Conservation (phyloP, 1,139 yeast genomes). For the Scheffersomyces stambukii region DNA sequence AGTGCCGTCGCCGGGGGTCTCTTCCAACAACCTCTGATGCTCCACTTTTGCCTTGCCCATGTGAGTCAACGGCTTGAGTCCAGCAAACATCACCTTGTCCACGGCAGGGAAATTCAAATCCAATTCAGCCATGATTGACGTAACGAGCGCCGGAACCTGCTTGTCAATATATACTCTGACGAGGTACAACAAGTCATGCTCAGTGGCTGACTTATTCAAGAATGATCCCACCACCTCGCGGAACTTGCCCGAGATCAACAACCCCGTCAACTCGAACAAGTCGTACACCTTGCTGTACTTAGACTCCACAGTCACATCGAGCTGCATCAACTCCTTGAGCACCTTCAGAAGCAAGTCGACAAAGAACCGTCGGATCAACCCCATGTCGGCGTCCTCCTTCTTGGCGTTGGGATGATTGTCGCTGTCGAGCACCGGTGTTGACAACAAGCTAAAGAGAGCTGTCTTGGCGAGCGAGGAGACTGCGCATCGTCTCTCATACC, state of each 20-base stretch:
- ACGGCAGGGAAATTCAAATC: conserved; percentile 72
- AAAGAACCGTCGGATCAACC: conserved; percentile 68
- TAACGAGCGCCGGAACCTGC: conserved; percentile 54
- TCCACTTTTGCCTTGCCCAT: conserved; percentile 62
- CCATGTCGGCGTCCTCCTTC: conserved; percentile 62
- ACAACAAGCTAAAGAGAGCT: conserved; percentile 56
- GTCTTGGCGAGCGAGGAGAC: conserved; percentile 50
- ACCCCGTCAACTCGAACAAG: conserved; percentile 50
- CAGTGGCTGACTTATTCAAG: conserved; percentile 45
- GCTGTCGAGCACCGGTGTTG: conserved; percentile 45
- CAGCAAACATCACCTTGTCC: conserved; percentile 51
- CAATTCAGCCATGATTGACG: conserved; percentile 55
- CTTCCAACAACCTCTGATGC: conserved; percentile 53
- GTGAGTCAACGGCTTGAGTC: conserved; percentile 57
- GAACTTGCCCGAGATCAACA: conserved; percentile 39
- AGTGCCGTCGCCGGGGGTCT: conserved; percentile 9
- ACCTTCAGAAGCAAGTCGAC: conserved; percentile 67
- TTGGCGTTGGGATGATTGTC: conserved; percentile 43
- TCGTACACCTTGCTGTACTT: conserved; percentile 55
- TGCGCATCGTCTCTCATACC: conserved; percentile 36
- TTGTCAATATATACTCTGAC: conserved; percentile 65
- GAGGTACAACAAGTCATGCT: conserved; percentile 55
- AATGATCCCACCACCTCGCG: conserved; percentile 41
- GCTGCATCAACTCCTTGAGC: conserved; percentile 44
- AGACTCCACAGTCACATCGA: conserved; percentile 19